Evolutionary conservation across 1,284 basidiomycete genomes (phyloP).

Genomic region (Pyrrhoderma noxium): DNA sequence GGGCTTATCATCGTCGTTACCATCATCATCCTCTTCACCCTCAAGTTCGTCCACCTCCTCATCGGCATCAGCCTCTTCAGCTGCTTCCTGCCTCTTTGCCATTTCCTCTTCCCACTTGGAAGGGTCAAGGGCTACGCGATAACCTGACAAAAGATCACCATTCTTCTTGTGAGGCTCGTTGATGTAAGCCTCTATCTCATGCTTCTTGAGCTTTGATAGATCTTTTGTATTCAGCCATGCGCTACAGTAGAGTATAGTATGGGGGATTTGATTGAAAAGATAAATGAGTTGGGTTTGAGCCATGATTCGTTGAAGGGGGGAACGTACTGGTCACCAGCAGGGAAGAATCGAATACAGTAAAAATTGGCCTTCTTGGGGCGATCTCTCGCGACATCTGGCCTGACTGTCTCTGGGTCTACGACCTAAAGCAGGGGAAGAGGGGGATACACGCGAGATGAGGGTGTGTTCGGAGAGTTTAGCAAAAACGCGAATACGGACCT

Average conservation of each 20-base stretch:
- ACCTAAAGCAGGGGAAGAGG: conserved; percentile 40
- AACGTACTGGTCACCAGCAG: conserved; percentile 84
- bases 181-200: conserved; percentile 84
- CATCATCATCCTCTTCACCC: conserved; percentile 43
- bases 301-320: conserved; percentile 7
- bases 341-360: conserved; percentile 85
- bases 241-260: conserved; percentile 35
- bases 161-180: conserved; percentile 67
- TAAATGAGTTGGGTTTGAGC: conserved; percentile 14
- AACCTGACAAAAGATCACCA: conserved; percentile 72
- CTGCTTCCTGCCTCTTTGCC: conserved; percentile 37
- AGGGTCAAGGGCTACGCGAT: conserved; percentile 80
- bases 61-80: conserved; percentile 50
- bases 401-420: conserved; percentile 63
- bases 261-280: conserved; percentile 18
- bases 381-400: conserved; percentile 55
- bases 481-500: conserved; percentile 45
- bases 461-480: conserved; percentile 5
- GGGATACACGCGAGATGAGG: conserved; percentile 3
- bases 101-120: conserved; percentile 63
- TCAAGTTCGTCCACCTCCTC: conserved; percentile 66
- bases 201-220: conserved; percentile 67
- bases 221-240: conserved; percentile 83
- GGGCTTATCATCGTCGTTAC: conserved; percentile 31
- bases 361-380: conserved; percentile 61